Base-by-base conservation (phyloP, 2,329 filamentous ascomycete genomes). In the Hypoxylon sp. region DNA sequence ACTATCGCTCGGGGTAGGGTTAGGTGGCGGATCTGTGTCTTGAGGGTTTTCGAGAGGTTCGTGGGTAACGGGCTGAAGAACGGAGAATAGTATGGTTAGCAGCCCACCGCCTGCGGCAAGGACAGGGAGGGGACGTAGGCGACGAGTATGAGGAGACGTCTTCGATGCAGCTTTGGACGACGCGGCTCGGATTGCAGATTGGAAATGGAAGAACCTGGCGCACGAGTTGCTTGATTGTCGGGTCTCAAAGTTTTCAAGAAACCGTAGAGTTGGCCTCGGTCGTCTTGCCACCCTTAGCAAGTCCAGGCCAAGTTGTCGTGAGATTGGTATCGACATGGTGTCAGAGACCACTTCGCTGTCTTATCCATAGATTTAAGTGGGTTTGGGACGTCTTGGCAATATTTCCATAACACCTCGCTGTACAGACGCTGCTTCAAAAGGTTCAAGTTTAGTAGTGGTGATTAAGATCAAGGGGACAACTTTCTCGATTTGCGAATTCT, bases 91-190 rank as follows among this genome's bases (percentile, higher is more conserved):
- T 10, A 74, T 52, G 4, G 74, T 72, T 10, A 77, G 67, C 19
- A 78, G 45, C 13, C 76, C 74, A 7, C 73, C 72, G 19, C 75
- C 73, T 6, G 76, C 73, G 36, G 73, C 76, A n/a, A 77, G 66
- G 2, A 73, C 17, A 11, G 71, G 70, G 13, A 77, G 65, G 34
- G 70, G 61, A 34, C 69, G 63, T 21, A 72, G 41, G 52, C 71
- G 71, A 55, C 65, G 68, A 52, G 60, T 53, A 30, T n/a, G 49
- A 13, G 52, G 48, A 4, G 30, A 48, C 2, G 55, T 6, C 45
- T 63, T 67, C 43, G 68, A 57, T 10, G 30, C 2, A 1, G 60
- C 9, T 49, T 58, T 69, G 9, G 65, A 57, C 19, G 62, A 60
- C 13, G 70, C 49, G 36, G 71, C 56, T 57, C 63, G 70, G 34